These are phyloP conservation scores for Pleurotus ostreatus DNA, from an alignment of 768 basidiomycete species.

Conservation along the genomic window DNA sequence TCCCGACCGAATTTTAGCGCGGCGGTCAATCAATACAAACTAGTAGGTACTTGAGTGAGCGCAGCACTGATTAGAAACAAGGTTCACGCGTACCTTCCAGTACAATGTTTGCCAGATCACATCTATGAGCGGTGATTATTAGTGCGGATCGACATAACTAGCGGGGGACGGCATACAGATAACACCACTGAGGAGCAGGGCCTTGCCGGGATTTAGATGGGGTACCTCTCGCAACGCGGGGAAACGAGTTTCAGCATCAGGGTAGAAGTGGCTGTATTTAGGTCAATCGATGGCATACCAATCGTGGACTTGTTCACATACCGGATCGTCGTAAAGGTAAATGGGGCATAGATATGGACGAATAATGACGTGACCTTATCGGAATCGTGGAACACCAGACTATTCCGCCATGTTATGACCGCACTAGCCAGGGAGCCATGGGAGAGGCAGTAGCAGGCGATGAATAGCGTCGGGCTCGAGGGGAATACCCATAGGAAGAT, in stretches of 20 bases:
- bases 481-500: constrained; percentile 92
- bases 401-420: constrained; percentile 98
- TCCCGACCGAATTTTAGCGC: constrained; percentile 87
- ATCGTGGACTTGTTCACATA: constrained; percentile 27
- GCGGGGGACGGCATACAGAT: constrained; percentile 60
- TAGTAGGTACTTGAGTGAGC: constrained; percentile 18
- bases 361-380: constrained; percentile 97
- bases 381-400: constrained; percentile 94
- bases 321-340: constrained; percentile 90
- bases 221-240: constrained; percentile 76
- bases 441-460: constrained; percentile 90
- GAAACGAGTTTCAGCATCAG: constrained; percentile 73
- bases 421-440: constrained; percentile 90
- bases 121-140: constrained; percentile 42
- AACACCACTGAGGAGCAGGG: constrained; percentile 73
- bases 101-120: constrained; percentile 90
- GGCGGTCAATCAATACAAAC: constrained; percentile 86
- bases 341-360: constrained; percentile 90
- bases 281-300: background rate
- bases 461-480: constrained; percentile 69
- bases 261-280: constrained; percentile 79
- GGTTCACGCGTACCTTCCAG: constrained; percentile 63
- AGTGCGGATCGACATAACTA: too few relatives aligned
- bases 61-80: too few relatives aligned
- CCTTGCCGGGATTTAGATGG: constrained; percentile 63